Percentiles rank a stretch among this genome's conserved stretches.
phyloP scores from a whole-genome alignment of 768 basidiomycete genomes.

The Wakefieldia striispora region DNA sequence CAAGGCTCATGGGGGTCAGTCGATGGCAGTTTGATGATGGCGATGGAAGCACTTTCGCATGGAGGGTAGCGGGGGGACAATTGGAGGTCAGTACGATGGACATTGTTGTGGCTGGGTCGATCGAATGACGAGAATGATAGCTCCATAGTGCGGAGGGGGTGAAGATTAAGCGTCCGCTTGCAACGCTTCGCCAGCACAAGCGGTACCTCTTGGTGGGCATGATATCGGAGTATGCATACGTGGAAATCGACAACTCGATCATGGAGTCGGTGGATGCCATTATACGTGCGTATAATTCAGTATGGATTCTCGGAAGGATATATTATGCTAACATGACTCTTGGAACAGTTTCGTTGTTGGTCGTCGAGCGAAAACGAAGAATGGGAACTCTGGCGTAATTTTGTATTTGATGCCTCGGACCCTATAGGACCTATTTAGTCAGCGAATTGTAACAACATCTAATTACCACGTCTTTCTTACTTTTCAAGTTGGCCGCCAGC shows the following conservation, averaged over 20 bases:
- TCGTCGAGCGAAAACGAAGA: constrained; percentile 30
- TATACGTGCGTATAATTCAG: constrained; percentile 27
- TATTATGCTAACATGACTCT: not conserved
- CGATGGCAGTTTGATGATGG: constrained; percentile 25
- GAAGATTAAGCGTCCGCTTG: constrained; percentile 30
- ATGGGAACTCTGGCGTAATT: constrained; percentile 9
- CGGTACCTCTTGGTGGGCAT: constrained; percentile 33
- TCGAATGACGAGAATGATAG: constrained; percentile 13
- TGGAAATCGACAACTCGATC: constrained; percentile 35
- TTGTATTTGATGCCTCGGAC: not conserved
- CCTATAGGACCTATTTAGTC: constrained; percentile 7
- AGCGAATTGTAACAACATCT: constrained; percentile 1
- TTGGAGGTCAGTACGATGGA: constrained; percentile 11
- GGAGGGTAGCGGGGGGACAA: constrained; percentile 9
- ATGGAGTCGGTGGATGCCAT: constrained; percentile 36
- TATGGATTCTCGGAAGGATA: not conserved
- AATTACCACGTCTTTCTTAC: constrained; percentile 18
- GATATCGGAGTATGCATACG: constrained; percentile 36
- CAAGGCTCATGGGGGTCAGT: constrained; percentile 10
- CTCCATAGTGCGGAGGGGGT: constrained; percentile 24
- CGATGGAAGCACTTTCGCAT: constrained; percentile 21
- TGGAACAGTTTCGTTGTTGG: constrained; percentile 31
- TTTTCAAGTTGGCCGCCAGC: constrained; percentile 53
- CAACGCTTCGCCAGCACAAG: constrained; percentile 34
- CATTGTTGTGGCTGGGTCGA: not conserved